Percentiles rank a stretch among this genome's conserved stretches.
Evolutionary conservation across 2,329 filamentous ascomycete species (phyloP).

Genomic region (Hypomyces perniciosus): DNA sequence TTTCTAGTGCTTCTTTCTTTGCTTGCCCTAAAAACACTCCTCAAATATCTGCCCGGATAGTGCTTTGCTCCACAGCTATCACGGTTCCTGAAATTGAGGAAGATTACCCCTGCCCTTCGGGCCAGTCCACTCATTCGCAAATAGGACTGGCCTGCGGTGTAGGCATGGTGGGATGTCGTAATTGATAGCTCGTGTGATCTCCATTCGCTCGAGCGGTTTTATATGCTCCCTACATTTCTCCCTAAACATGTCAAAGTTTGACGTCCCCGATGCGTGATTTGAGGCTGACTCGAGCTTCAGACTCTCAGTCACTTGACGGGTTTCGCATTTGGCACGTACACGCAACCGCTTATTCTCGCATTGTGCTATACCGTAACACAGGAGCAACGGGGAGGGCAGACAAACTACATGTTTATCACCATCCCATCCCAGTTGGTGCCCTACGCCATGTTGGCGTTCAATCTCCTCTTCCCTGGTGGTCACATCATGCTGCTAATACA

Average conservation of each 20-base stretch:
- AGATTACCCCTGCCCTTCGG: constrained; percentile 65
- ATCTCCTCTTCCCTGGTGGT: constrained; percentile 59
- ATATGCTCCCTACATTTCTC: constrained; percentile 55
- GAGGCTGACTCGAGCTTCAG: constrained; percentile 20
- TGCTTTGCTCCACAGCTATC: constrained; percentile 59
- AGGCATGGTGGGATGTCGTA: constrained; percentile 70
- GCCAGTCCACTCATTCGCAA: constrained; percentile 61
- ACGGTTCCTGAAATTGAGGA: constrained; percentile 80
- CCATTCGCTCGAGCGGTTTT: constrained; percentile 55
- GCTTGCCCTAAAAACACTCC: constrained; percentile 26
- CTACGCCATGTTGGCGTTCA: constrained; percentile 69
- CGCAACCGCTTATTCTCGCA: constrained; percentile 66
- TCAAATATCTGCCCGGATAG: constrained; percentile 78
- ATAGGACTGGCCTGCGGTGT: constrained; percentile 58
- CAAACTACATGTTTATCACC: constrained; percentile 74
- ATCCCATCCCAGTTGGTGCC: constrained; percentile 80
- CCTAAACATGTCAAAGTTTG: constrained; percentile 1
- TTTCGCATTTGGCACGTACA: constrained; percentile 39
- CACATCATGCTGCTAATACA: constrained; percentile 54
- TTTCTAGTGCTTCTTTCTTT: constrained; percentile 11
- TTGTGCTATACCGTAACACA: constrained; percentile 80
- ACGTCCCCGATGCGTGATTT: constrained; percentile 1
- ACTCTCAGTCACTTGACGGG: constrained; percentile 27
- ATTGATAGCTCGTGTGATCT: constrained; percentile 61
- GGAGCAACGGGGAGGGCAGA: constrained; percentile 71